A percentile compares a stretch with the other conserved stretches of the same genome.
Evolutionary conservation across 331 rosid genomes (phyloP).

Genomic region (Cydonia oblonga): DNA sequence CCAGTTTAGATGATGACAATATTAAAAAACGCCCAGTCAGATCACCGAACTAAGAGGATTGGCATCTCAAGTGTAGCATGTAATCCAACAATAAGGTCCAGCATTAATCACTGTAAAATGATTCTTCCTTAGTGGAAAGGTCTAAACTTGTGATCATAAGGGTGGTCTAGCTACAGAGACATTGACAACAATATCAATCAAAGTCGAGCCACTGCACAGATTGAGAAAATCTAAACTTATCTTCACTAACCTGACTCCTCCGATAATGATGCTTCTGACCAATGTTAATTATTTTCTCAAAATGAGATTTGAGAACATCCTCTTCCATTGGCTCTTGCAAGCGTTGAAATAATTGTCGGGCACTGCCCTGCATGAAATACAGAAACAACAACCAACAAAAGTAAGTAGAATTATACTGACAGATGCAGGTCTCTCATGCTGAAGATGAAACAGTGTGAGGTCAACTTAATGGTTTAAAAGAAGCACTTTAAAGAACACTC

Average conservation of each 20-base stretch:
- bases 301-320: conserved; percentile 82
- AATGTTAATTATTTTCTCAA: conserved; percentile 80
- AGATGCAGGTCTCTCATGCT: background rate
- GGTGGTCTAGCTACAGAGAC: background rate
- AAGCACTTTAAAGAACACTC: background rate
- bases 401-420: conserved; percentile 4
- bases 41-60: background rate
- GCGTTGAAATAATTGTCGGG: conserved; percentile 90
- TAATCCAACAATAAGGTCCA: background rate
- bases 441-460: background rate
- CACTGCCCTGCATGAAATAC: conserved; percentile 74
- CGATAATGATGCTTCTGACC: conserved; percentile 73
- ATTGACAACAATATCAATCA: background rate
- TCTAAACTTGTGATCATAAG: background rate
- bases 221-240: conserved; percentile 6
- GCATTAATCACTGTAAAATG: background rate
- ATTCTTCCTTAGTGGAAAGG: background rate
- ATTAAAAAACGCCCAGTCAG: background rate
- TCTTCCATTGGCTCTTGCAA: conserved; percentile 98
- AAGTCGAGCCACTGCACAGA: background rate
- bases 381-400: conserved; percentile 18
- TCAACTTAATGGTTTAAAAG: background rate
- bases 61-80: background rate
- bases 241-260: conserved; percentile 73
- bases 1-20: background rate